A percentile compares a stretch with the other conserved stretches of the same genome.
phyloP scores from a whole-genome alignment of 2,329 filamentous ascomycete species.

The Neocucurbitaria cava region DNA sequence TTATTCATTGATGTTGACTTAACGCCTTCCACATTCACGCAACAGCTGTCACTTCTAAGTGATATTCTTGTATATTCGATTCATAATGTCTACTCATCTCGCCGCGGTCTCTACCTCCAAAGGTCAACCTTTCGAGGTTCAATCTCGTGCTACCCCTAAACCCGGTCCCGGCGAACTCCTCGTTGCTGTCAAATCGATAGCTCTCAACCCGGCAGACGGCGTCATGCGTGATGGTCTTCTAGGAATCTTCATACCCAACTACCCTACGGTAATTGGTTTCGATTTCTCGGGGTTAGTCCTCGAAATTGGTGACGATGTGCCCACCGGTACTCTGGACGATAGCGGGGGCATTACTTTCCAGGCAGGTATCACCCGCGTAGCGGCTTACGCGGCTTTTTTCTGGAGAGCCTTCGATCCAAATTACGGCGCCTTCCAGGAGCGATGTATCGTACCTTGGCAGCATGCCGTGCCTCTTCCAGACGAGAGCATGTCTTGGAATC shows the following conservation, averaged over 20 bases:
- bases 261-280: not conserved
- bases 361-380: not conserved
- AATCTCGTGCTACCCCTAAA: not conserved
- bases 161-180: constrained; percentile 1
- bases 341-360: not conserved
- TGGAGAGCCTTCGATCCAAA: not conserved
- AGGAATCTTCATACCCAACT: not conserved
- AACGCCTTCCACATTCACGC: no score
- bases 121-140: not conserved
- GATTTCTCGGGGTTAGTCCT: not conserved
- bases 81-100: not conserved
- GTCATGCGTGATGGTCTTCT: constrained; percentile 1
- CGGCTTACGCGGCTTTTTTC: not conserved
- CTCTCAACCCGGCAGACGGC: constrained; percentile 1
- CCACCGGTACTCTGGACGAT: not conserved
- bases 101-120: not conserved
- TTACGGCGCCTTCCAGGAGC: constrained; percentile 1
- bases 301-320: not conserved
- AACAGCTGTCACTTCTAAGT: not conserved
- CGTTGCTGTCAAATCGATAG: constrained; percentile 1
- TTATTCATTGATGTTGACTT: no score
- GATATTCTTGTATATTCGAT: not conserved
- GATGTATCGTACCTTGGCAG: constrained; percentile 3
- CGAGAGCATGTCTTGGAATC: not conserved
- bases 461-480: not conserved